Conservation (phyloP, 1,284 basidiomycete species). For the Trametes pubescens region DNA sequence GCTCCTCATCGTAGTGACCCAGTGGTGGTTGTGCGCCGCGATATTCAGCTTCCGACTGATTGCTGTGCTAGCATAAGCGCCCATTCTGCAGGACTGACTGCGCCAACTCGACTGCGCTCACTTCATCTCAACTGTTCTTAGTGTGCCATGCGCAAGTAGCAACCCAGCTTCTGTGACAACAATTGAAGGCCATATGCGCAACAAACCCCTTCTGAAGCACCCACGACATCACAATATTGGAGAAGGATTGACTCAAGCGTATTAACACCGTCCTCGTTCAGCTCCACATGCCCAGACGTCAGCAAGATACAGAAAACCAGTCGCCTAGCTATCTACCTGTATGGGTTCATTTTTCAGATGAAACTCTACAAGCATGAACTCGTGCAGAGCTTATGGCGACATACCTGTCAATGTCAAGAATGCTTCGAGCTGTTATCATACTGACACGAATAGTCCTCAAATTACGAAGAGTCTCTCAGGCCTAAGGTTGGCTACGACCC, state of each 20-base stretch:
- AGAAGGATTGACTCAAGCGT: neutral
- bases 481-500: no score
- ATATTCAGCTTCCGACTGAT: constrained; percentile 16
- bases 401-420: no score
- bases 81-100: neutral
- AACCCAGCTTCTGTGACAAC: neutral
- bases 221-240: neutral
- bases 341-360: no score
- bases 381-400: no score
- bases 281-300: no score
- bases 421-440: no score
- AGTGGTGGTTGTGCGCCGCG: constrained; percentile 8
- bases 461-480: no score
- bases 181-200: neutral
- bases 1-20: neutral
- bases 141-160: neutral
- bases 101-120: neutral
- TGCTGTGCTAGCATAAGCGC: constrained; percentile 19
- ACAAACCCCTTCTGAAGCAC: neutral
- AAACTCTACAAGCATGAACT: no score
- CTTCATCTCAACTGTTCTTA: neutral
- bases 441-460: no score
- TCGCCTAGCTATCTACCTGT: no score
- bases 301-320: no score
- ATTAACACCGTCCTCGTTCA: no score